phyloP scores from a whole-genome alignment of 208 protist species.

The Borovskyia barvae region DNA sequence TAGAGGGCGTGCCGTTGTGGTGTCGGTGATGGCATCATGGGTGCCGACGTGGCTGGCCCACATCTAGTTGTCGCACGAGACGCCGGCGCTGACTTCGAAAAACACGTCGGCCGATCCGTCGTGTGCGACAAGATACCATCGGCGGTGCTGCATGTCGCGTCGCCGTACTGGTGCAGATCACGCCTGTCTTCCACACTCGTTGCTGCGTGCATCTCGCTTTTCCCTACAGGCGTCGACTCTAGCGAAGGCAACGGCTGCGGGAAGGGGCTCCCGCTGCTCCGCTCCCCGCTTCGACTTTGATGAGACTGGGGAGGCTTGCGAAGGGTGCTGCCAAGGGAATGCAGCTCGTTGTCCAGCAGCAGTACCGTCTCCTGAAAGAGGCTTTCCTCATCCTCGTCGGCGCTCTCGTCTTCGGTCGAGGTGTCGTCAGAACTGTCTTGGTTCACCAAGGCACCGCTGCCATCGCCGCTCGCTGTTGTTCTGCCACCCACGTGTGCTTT shows the following conservation, averaged over 20 bases:
- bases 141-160: not conserved
- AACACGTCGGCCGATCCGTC: not conserved
- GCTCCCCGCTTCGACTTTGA: not conserved
- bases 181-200: not conserved
- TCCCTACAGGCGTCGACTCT: conserved; percentile 14
- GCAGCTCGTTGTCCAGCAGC: conserved; percentile 28
- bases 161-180: not conserved
- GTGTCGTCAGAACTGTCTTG: not conserved
- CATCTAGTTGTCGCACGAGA: conserved; percentile 5
- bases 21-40: not conserved
- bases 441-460: not conserved
- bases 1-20: conserved; percentile 1
- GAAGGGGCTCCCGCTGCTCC: conserved; percentile 3
- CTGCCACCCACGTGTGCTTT: too few species aligned
- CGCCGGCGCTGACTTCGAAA: not conserved
- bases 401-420: conserved; percentile 13
- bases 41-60: conserved; percentile 3
- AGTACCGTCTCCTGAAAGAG: conserved; percentile 34
- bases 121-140: conserved; percentile 6
- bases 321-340: conserved; percentile 27
- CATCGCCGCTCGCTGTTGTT: too few species aligned
- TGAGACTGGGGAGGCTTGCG: conserved; percentile 2
- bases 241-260: conserved; percentile 10
- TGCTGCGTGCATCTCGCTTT: not conserved
- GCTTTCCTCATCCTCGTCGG: conserved; percentile 28